Base-by-base conservation (phyloP, 1,139 yeast species). In the Kodamaea alishanica region DNA sequence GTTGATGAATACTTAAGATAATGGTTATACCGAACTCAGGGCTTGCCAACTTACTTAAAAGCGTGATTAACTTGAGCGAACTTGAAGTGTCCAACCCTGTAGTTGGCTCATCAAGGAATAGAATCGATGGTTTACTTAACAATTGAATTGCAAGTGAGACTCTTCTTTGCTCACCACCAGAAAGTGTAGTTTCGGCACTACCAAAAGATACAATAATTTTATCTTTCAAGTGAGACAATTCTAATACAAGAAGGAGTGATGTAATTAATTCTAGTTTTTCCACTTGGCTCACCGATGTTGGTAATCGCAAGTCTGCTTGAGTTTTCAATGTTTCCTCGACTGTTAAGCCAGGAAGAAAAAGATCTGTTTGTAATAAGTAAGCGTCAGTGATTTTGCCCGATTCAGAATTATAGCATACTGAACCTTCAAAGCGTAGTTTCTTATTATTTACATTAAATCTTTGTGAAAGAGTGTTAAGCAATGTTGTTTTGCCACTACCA, bases 101-200 rank as follows among this genome's bases (percentile, higher is more conserved):
- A 0, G 96, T 88, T 2, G 96, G 95, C 52, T 88, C 96, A 56
- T 88, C 96, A 33, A 88, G 63, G 51, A 87, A 86, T 45, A 88
- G 61, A 2, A 87, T 64, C 0, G 90, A 79, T 0, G 96, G 96
- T 46, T 80, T 82, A 2, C 86, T 75, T 26, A 88, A 65, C 49
- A 88, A 63, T 55, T 87, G 96, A 12, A 85, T 79, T 0, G 89
- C 96, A 38, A 87, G 76, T 39, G 89, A 81, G 2, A 86, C 70
- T 44, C 96, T 61, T 51, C 96, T 62, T 55, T 83, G 84, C 52
- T 88, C 96, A 26, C 96, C 96, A 5, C 96, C 96, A 2, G 94
- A 83, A 23, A 87, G 60, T 36, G 54, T 58, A 12, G 84, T 81
- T 32, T 63, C 58, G 40, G 67, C 70, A 1, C 58, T 45, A 35